Conservation (phyloP, 108 stramenopile species). For the Skeletonema marinoi region DNA sequence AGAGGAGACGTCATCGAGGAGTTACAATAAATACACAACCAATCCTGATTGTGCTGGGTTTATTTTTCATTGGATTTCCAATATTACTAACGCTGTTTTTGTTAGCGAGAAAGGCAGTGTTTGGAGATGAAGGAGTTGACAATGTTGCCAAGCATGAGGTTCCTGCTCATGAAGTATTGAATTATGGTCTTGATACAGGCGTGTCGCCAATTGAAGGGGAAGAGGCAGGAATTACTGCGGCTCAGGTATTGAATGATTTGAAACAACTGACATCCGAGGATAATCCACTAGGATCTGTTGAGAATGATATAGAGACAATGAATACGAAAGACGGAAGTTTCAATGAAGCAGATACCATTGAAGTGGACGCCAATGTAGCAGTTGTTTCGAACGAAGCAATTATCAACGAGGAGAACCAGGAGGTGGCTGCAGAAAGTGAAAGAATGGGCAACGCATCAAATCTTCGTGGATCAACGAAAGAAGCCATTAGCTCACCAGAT, state of each 20-base stretch:
- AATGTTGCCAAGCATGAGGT: slow-evolving; percentile 34
- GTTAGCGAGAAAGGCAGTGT: slow-evolving; percentile 36
- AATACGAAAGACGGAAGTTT: background rate
- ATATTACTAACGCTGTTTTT: slow-evolving; percentile 37
- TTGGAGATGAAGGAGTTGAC: slow-evolving; percentile 35
- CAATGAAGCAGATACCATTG: background rate
- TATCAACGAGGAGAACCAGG: background rate
- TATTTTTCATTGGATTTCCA: slow-evolving; percentile 40
- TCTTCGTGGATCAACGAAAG: background rate
- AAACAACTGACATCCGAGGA: background rate
- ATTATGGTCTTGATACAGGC: too few species aligned
- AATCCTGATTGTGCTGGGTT: slow-evolving; percentile 21
- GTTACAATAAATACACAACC: slow-evolving; percentile 19
- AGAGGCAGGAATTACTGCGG: background rate
- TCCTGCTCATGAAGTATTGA: slow-evolving; percentile 4
- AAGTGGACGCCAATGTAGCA: background rate
- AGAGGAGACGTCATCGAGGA: background rate
- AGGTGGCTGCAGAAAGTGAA: background rate
- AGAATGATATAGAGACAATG: background rate
- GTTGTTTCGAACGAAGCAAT: background rate
- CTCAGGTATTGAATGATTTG: background rate
- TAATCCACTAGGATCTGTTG: background rate
- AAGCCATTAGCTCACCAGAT: background rate
- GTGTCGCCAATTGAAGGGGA: background rate
- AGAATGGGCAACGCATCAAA: background rate